Evolutionary conservation across 495 filamentous ascomycete species (phyloP).

Genomic region (Penicillium waksmanii): DNA sequence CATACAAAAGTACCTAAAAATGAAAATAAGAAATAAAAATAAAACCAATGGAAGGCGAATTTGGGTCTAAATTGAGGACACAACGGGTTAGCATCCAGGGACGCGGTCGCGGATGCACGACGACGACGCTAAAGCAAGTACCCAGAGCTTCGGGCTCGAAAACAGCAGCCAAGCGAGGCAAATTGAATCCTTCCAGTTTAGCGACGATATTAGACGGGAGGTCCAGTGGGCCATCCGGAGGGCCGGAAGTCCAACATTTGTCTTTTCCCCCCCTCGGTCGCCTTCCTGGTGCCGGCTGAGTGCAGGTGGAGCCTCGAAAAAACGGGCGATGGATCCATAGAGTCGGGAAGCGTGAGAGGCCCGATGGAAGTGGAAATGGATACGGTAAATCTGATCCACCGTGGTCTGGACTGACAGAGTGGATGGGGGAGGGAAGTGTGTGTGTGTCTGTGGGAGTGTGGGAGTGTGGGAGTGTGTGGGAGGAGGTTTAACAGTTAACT

Average conservation of each 20-base stretch:
- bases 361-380: slow-evolving; percentile 9
- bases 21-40: background rate
- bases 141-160: slow-evolving; percentile 5
- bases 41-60: background rate
- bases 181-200: slow-evolving; percentile 7
- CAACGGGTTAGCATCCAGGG: slow-evolving; percentile 1
- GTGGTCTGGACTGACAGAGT: slow-evolving; percentile 6
- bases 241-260: slow-evolving; percentile 31
- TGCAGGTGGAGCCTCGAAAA: slow-evolving; percentile 25
- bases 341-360: slow-evolving; percentile 7
- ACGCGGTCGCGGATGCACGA: slow-evolving; percentile 3
- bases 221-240: slow-evolving; percentile 20
- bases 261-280: slow-evolving; percentile 12
- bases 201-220: slow-evolving; percentile 7
- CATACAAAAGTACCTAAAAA: slow-evolving; percentile 5
- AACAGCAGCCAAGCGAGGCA: slow-evolving; percentile 11
- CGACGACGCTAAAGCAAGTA: slow-evolving; percentile 1
- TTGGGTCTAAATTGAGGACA: background rate
- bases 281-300: slow-evolving; percentile 19
- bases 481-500: background rate
- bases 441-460: background rate
- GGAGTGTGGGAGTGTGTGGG: background rate
- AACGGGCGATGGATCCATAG: slow-evolving; percentile 18
- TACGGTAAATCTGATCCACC: background rate
- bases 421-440: background rate